phyloP scores from a whole-genome alignment of 1,284 basidiomycete species.

The Marasmius fiardii region DNA sequence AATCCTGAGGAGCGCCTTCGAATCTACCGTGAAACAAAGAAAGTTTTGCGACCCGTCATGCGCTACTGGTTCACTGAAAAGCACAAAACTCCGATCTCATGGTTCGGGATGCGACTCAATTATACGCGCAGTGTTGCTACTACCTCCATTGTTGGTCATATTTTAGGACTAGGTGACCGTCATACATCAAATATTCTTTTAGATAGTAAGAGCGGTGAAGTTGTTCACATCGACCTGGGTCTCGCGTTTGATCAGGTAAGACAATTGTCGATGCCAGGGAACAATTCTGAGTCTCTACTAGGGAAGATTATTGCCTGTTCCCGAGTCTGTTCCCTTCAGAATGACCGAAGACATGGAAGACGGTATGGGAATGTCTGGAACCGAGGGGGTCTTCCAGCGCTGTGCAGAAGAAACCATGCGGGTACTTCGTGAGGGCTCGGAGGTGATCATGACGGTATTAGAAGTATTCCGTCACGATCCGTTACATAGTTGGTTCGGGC shows the following conservation, averaged over 20 bases:
- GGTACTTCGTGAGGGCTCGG: constrained; percentile 82
- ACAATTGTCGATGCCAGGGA: neutral
- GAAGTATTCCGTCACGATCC: constrained; percentile 98
- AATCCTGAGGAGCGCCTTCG: constrained; percentile 35
- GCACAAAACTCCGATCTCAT: constrained; percentile 83
- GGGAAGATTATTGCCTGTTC: constrained; percentile 81
- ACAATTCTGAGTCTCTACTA: constrained; percentile 26
- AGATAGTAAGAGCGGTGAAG: constrained; percentile 80
- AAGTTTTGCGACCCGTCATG: constrained; percentile 82
- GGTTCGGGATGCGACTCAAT: constrained; percentile 91
- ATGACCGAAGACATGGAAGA: constrained; percentile 94
- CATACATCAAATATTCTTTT: constrained; percentile 93
- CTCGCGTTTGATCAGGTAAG: constrained; percentile 93
- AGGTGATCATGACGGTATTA: constrained; percentile 90
- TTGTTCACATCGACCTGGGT: constrained; percentile 94
- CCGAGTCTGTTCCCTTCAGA: constrained; percentile 93
- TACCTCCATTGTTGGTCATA: constrained; percentile 91
- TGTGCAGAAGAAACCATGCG: constrained; percentile 94
- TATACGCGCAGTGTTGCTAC: constrained; percentile 93
- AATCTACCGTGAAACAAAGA: constrained; percentile 51
- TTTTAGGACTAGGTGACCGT: constrained; percentile 91
- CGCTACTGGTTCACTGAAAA: constrained; percentile 92
- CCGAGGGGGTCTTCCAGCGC: constrained; percentile 92
- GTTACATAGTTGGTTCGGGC: constrained; percentile 77
- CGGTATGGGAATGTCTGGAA: constrained; percentile 88